These are phyloP conservation scores for Porphyridium purpureum DNA, from an alignment of 23 red algal genomes.

Conservation along the genomic window DNA sequence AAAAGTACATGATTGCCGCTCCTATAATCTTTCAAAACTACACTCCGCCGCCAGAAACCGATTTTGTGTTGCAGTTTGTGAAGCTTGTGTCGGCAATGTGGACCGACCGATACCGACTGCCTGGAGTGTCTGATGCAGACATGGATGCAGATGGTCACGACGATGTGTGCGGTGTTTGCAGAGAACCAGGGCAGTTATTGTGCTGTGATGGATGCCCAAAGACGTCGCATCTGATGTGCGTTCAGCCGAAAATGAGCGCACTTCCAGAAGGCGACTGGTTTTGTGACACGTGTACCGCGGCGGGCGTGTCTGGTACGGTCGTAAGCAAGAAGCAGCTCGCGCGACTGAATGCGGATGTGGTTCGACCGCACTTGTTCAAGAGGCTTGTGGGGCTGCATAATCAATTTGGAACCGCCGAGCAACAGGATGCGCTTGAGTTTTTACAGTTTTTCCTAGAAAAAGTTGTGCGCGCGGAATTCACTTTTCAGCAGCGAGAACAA, in stretches of 20 bases:
- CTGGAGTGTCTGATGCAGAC: constrained; percentile 25
- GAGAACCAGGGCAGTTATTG: too few species aligned
- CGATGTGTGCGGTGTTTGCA: too few species aligned
- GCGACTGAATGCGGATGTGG: too few species aligned
- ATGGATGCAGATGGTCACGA: too few species aligned
- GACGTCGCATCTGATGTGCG: too few species aligned
- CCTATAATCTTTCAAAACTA: constrained; percentile 1
- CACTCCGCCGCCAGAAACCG: constrained; percentile 17
- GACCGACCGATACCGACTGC: constrained; percentile 24
- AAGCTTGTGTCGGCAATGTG: constrained; percentile 44
- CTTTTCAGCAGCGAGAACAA: too few species aligned
- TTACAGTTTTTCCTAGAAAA: constrained; percentile 73
- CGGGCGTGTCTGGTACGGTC: too few species aligned
- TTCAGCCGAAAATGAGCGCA: too few species aligned
- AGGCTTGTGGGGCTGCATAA: constrained; percentile 62
- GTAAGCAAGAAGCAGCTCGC: too few species aligned
- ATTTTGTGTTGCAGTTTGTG: constrained; percentile 37
- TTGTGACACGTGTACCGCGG: too few species aligned
- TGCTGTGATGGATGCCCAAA: too few species aligned
- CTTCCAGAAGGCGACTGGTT: too few species aligned
- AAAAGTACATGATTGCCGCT: constrained; percentile 10
- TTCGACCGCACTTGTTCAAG: constrained; percentile 87
- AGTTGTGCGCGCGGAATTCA: constrained; percentile 24
- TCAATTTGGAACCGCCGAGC: constrained; percentile 57
- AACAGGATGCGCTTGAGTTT: constrained; percentile 97